phyloP scores from a whole-genome alignment of 768 basidiomycete species.

The Phaeotremella fagi region DNA sequence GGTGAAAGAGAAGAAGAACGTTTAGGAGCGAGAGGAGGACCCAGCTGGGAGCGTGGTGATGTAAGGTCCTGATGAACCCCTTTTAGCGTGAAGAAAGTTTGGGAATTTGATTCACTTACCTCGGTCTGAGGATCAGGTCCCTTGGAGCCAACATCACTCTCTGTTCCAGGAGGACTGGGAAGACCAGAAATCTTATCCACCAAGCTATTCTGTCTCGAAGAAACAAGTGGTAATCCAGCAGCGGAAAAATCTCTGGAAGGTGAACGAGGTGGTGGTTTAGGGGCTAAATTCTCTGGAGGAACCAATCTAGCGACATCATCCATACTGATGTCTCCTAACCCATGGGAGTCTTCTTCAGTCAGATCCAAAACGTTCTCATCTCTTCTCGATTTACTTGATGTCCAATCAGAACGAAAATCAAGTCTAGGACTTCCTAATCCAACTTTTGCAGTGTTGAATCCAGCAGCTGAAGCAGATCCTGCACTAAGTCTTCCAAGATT shows the following conservation, averaged over 20 bases:
- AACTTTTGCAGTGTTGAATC: conserved; percentile 17
- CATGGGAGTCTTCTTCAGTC: no score
- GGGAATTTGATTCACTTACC: conserved; percentile 1
- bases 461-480: not conserved
- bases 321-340: conserved; percentile 4
- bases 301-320: not conserved
- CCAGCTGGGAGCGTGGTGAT: not conserved
- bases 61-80: not conserved
- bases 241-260: not conserved
- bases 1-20: conserved; percentile 1
- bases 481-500: not conserved
- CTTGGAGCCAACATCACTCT: conserved; percentile 14
- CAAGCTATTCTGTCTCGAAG: conserved; percentile 5
- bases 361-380: no score
- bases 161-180: conserved; percentile 37
- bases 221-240: not conserved
- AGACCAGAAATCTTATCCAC: conserved; percentile 27
- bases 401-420: conserved; percentile 18
- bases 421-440: conserved; percentile 19
- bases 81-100: not conserved
- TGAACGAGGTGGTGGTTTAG: not conserved
- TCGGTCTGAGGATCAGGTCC: not conserved
- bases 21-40: not conserved
- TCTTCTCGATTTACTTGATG: not conserved
- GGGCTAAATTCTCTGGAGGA: not conserved